phyloP scores from a whole-genome alignment of 768 basidiomycete genomes.

The Mycena kentingensis region DNA sequence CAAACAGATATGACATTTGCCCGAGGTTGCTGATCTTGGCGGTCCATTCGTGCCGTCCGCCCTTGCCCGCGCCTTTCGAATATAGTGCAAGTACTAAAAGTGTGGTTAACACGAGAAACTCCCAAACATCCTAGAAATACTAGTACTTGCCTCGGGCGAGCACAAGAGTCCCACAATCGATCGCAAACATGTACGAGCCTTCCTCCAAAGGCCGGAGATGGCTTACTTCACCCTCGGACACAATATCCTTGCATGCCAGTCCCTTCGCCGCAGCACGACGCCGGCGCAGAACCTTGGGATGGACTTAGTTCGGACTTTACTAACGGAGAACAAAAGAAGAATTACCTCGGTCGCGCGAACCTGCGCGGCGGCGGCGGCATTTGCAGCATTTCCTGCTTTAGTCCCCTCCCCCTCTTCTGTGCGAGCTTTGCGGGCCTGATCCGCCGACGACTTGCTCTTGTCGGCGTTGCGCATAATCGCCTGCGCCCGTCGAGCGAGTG shows the following conservation, averaged over 20 bases:
- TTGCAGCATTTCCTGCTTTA: conserved; percentile 3
- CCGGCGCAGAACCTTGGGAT: neutral
- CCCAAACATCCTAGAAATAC: too few species aligned
- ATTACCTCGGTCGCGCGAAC: neutral
- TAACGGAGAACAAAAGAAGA: neutral
- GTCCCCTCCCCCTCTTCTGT: neutral
- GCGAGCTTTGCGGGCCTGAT: neutral
- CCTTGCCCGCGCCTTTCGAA: neutral
- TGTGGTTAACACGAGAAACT: neutral
- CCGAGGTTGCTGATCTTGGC: neutral
- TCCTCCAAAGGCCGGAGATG: too few species aligned
- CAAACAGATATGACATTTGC: neutral
- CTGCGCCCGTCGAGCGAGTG: neutral
- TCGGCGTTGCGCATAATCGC: neutral
- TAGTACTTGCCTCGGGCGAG: neutral
- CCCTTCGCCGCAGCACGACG: neutral
- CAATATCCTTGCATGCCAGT: neutral
- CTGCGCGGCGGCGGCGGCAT: conserved; percentile 1
- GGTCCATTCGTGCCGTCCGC: conserved; percentile 2
- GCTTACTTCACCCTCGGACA: too few species aligned
- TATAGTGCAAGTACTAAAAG: conserved; percentile 7
- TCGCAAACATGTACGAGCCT: too few species aligned
- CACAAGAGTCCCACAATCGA: neutral
- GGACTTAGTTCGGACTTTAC: neutral
- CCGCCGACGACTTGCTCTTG: neutral